Percentiles rank a stretch among this genome's conserved stretches.
Conservation (phyloP, 2,329 filamentous ascomycete genomes). For the Mycosphaerelloides madeirae region DNA sequence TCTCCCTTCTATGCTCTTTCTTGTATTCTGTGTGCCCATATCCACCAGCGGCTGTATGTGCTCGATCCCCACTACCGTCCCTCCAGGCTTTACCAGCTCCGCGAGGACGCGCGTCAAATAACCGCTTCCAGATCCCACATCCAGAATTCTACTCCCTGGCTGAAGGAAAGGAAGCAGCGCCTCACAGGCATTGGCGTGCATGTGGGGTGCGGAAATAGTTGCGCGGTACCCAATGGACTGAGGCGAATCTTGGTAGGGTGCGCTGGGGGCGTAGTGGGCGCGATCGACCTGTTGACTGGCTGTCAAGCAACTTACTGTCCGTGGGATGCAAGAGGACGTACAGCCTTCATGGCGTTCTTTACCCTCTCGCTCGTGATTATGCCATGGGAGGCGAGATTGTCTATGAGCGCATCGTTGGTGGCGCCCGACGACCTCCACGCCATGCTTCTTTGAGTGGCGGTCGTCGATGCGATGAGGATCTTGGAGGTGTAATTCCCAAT, state of each 20-base stretch:
- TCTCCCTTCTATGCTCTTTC: slow-evolving; percentile 44
- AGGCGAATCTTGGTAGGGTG: slow-evolving; percentile 69
- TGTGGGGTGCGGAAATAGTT: slow-evolving; percentile 69
- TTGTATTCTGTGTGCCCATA: slow-evolving; percentile 38
- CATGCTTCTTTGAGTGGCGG: slow-evolving; percentile 44
- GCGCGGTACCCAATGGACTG: slow-evolving; percentile 63
- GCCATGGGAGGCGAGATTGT: slow-evolving; percentile 67
- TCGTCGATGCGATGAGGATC: background rate
- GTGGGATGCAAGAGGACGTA: slow-evolving; percentile 33
- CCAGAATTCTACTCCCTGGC: slow-evolving; percentile 47
- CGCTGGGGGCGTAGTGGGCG: slow-evolving; percentile 69
- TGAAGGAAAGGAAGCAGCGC: slow-evolving; percentile 56
- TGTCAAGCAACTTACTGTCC: no score
- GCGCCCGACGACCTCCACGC: slow-evolving; percentile 81
- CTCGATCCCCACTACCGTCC: slow-evolving; percentile 46
- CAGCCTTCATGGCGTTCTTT: slow-evolving; percentile 72
- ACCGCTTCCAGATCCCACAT: slow-evolving; percentile 49
- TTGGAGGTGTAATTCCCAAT: no score
- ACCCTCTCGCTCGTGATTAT: slow-evolving; percentile 70
- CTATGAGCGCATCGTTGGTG: slow-evolving; percentile 69
- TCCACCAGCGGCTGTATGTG: slow-evolving; percentile 46
- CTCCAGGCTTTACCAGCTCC: slow-evolving; percentile 59
- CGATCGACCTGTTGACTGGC: slow-evolving; percentile 71
- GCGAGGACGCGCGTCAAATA: slow-evolving; percentile 88
- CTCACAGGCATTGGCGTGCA: slow-evolving; percentile 64